These are phyloP conservation scores for Exserohilum turcica DNA, from an alignment of 2,329 filamentous ascomycete genomes.

Conservation along the genomic window DNA sequence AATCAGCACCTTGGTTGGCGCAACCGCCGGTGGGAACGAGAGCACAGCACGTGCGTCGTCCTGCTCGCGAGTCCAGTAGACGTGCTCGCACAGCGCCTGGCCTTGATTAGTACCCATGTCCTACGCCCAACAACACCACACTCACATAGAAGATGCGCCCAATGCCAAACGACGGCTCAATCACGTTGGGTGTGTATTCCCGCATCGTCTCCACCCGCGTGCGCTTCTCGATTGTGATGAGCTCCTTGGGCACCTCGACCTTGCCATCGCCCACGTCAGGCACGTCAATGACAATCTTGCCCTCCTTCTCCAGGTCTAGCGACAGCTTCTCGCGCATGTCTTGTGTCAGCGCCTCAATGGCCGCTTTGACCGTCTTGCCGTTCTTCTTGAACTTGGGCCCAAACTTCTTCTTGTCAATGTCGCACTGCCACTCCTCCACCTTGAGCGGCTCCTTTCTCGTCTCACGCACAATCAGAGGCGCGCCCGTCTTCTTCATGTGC, in stretches of 20 bases:
- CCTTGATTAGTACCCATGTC: constrained; percentile 45
- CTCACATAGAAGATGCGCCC: constrained; percentile 83
- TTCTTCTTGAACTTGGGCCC: constrained; percentile 93
- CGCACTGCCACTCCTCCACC: constrained; percentile 85
- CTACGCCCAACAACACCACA: background rate
- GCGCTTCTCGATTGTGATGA: constrained; percentile 82
- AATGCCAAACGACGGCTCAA: constrained; percentile 97
- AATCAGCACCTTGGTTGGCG: constrained; percentile 94
- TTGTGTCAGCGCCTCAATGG: constrained; percentile 76
- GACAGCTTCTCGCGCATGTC: constrained; percentile 80
- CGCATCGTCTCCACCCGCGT: constrained; percentile 81
- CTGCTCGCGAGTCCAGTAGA: constrained; percentile 86
- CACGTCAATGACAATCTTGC: constrained; percentile 79
- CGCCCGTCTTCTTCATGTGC: constrained; percentile 90
- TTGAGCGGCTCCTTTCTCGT: constrained; percentile 75
- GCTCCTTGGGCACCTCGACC: constrained; percentile 77
- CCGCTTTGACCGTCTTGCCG: constrained; percentile 80
- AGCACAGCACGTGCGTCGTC: constrained; percentile 83
- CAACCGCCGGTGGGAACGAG: constrained; percentile 75
- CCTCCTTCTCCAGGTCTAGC: constrained; percentile 71
- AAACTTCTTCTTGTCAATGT: constrained; percentile 93
- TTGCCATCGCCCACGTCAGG: constrained; percentile 69
- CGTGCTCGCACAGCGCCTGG: constrained; percentile 90
- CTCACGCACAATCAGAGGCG: constrained; percentile 83
- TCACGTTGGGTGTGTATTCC: constrained; percentile 93